Base-by-base conservation (phyloP, 176 grass and related monocot species). In the Areca catechu region DNA sequence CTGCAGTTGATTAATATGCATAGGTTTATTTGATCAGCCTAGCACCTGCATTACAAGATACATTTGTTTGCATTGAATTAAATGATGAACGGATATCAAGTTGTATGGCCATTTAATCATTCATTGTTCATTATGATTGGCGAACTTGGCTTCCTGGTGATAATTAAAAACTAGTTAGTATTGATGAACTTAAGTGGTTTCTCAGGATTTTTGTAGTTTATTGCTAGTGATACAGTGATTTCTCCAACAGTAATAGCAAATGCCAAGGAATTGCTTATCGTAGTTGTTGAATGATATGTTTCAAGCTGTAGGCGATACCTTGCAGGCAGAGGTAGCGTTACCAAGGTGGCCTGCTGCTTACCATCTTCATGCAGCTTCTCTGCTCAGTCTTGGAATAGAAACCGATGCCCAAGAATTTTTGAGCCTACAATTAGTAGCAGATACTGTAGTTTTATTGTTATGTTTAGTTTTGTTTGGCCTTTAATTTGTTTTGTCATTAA, bases 281-380 rank as follows among this genome's bases (percentile, higher is more conserved):
- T 81, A 95, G 17, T 61, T 95, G 16, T 76, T 78, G 17, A 64
- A 55, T 18, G 71, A 73, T 49, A 82, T 77, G 63, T 24, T 75
- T 19, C 76, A 95, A 61, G 90, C 76, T 14, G 61, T 95, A 0
- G 54, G 57, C 49, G 90, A 89, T 56, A 82, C 85, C 9, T 86
- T 80, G 74, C 78, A 78, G 53, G 85, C 79, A 2, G 79, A 62
- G 66, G 79, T 75, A 7, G 69, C 83, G 12, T 83, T 80, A 34
- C 79, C 86, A 0, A 73, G 74, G 51, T 90, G 91, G 86, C 83
- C 91, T 1, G 78, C 71, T 7, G 80, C 77, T 50, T 18, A 79
- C 54, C 82, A 84, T 20, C 67, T 95, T 54, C 77, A 90, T 67
- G 82, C 82, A 22, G 70, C 85, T 48, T 73, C 80, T 49, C 80